Evolutionary conservation across 441 rosid genomes (phyloP).

Genomic region (Viola pubescens): DNA sequence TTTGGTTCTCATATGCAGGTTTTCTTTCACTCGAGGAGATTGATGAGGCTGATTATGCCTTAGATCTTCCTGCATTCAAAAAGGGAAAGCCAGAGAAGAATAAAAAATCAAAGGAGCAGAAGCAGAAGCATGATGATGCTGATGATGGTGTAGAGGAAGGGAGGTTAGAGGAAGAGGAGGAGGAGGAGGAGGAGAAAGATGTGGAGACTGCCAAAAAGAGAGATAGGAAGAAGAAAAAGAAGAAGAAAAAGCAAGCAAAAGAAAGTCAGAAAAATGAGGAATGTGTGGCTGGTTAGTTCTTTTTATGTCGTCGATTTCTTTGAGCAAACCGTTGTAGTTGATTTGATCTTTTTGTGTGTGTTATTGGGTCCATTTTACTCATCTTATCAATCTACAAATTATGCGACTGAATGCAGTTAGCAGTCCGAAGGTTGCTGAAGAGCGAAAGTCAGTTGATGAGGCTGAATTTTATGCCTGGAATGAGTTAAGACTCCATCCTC

Average conservation of each 20-base stretch:
- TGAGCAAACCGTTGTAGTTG: background rate
- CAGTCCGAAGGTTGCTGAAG: conserved; percentile 27
- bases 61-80: conserved; percentile 32
- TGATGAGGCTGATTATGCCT: conserved; percentile 59
- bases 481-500: conserved; percentile 78
- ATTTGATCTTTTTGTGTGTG: background rate
- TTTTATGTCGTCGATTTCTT: conserved; percentile 8
- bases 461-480: conserved; percentile 68
- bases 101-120: conserved; percentile 25
- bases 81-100: conserved; percentile 25
- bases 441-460: conserved; percentile 44
- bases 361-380: background rate
- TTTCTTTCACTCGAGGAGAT: conserved; percentile 91
- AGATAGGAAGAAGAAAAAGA: conserved; percentile 27
- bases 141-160: conserved; percentile 22
- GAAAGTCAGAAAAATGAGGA: conserved; percentile 27
- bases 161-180: conserved; percentile 22
- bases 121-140: conserved; percentile 24
- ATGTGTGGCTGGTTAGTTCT: conserved; percentile 42
- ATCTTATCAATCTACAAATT: conserved; percentile 1
- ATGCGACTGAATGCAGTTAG: conserved; percentile 22
- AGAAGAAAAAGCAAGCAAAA: conserved; percentile 25
- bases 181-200: conserved; percentile 22
- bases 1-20: conserved; percentile 32
- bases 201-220: background rate